Conservation (phyloP, 2,329 filamentous ascomycete genomes). For the Aureobasidium leucospermi region DNA sequence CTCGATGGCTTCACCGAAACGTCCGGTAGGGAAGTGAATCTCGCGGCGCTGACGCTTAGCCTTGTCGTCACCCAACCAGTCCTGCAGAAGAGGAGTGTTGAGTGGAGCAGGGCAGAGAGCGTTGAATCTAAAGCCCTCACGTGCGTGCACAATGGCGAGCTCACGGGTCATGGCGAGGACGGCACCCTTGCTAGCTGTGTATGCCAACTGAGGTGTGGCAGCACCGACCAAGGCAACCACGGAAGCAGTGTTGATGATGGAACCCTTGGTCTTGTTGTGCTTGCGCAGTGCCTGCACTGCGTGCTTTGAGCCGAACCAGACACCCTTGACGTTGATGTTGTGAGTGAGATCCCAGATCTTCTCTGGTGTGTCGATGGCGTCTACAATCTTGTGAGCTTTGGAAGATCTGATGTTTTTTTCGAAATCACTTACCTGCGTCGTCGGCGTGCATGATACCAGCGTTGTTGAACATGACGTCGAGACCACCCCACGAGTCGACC, state of each 20-base stretch:
- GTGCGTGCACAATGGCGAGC: conserved; percentile 83
- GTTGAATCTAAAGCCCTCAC: conserved; percentile 87
- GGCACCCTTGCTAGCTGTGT: conserved; percentile 89
- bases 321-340: conserved; percentile 92
- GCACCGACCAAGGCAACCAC: conserved; percentile 82
- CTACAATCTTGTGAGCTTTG: conserved; percentile 16
- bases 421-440: conserved; percentile 32
- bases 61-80: conserved; percentile 84
- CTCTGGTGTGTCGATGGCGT: conserved; percentile 74
- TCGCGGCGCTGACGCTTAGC: conserved; percentile 76
- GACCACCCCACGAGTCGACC: conserved; percentile 75
- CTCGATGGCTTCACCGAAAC: conserved; percentile 90
- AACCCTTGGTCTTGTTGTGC: conserved; percentile 69
- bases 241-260: conserved; percentile 87
- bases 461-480: conserved; percentile 96
- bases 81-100: conserved; percentile 85
- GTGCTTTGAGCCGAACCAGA: conserved; percentile 95
- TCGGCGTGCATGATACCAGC: conserved; percentile 91
- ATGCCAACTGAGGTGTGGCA: conserved; percentile 82
- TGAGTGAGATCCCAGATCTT: conserved; percentile 92
- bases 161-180: conserved; percentile 86
- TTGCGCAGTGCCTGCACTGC: conserved; percentile 74
- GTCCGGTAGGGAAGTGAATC: conserved; percentile 79
- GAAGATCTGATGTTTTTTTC: neutral
- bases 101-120: conserved; percentile 81